Conservation (phyloP, 345 rosid species). For the Arabidopsis thaliana region DNA sequence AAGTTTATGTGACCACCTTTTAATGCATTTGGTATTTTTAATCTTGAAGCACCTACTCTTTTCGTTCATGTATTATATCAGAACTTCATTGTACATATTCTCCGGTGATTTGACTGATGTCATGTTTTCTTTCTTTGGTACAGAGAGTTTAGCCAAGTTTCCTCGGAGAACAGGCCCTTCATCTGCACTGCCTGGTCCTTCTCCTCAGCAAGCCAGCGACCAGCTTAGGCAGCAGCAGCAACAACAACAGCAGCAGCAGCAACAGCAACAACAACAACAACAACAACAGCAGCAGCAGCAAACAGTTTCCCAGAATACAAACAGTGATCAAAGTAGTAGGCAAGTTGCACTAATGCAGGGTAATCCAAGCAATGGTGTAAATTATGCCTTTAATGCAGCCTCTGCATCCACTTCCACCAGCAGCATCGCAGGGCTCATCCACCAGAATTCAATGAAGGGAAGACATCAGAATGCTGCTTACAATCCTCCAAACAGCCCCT, state of each 20-base stretch:
- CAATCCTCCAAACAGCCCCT: slow-evolving; percentile 73
- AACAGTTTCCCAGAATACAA: slow-evolving; percentile 54
- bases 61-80: background rate
- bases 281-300: slow-evolving; percentile 51
- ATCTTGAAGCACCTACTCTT: background rate
- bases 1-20: slow-evolving; percentile 43
- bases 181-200: slow-evolving; percentile 57
- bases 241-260: slow-evolving; percentile 16
- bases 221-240: slow-evolving; percentile 53
- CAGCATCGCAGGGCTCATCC: slow-evolving; percentile 84
- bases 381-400: slow-evolving; percentile 60
- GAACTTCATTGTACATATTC: background rate
- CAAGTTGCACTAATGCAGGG: slow-evolving; percentile 58
- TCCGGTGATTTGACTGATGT: background rate
- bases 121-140: slow-evolving; percentile 19
- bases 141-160: slow-evolving; percentile 97
- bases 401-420: slow-evolving; percentile 71
- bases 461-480: slow-evolving; percentile 77
- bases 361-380: slow-evolving; percentile 60
- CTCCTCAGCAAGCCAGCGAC: slow-evolving; percentile 67
- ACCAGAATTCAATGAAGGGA: slow-evolving; percentile 86
- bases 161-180: slow-evolving; percentile 75
- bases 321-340: slow-evolving; percentile 56
- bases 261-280: slow-evolving; percentile 37
- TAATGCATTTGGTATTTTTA: no score